A percentile compares a stretch with the other conserved stretches of the same genome.
These are phyloP conservation scores for Cylindrotheca fusiformis DNA, from an alignment of 108 stramenopile genomes.

Conservation along the genomic window DNA sequence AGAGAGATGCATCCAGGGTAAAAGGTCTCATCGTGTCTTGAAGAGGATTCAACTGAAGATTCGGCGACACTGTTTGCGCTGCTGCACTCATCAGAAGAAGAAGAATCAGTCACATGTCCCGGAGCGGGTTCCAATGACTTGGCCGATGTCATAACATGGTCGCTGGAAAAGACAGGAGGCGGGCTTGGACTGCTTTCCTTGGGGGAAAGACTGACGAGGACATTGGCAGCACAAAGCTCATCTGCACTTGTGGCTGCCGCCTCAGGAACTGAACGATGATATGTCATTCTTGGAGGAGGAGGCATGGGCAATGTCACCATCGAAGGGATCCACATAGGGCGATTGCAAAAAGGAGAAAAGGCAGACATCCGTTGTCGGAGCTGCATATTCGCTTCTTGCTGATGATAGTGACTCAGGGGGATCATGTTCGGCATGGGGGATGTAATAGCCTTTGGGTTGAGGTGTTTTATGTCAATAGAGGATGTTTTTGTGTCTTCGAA, in stretches of 20 bases:
- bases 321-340: not conserved
- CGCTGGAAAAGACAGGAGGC: not conserved
- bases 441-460: no score
- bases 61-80: slow-evolving; percentile 1
- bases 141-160: not conserved
- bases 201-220: slow-evolving; percentile 10
- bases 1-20: slow-evolving; percentile 35
- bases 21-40: slow-evolving; percentile 6
- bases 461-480: not conserved
- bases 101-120: slow-evolving; percentile 12
- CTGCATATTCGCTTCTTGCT: not conserved
- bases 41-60: not conserved
- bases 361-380: not conserved
- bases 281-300: no score
- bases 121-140: not conserved
- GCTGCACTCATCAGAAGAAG: not conserved
- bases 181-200: not conserved
- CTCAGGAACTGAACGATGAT: not conserved
- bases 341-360: not conserved
- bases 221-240: slow-evolving; percentile 15
- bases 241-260: slow-evolving; percentile 14
- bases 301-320: not conserved
- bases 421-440: not conserved
- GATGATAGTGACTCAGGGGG: not conserved
- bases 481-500: not conserved